phyloP scores from a whole-genome alignment of 768 basidiomycete species.

The Pleurotus sapidus region DNA sequence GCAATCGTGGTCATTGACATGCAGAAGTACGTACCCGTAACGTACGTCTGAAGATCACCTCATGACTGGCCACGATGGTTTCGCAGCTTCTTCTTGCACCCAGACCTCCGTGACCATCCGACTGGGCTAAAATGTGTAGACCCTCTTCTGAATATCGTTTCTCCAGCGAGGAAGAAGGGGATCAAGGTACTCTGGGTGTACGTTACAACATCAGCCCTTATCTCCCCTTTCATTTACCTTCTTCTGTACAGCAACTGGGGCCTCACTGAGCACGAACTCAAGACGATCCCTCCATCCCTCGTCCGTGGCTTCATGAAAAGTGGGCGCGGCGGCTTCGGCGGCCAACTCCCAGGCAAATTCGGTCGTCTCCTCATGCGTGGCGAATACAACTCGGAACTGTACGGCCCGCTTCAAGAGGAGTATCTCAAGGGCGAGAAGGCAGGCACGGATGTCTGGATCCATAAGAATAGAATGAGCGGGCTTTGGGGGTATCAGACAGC shows the following conservation, averaged over 20 bases:
- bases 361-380: slow-evolving; percentile 60
- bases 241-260: slow-evolving; percentile 62
- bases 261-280: slow-evolving; percentile 59
- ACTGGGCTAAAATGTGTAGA: slow-evolving; percentile 57
- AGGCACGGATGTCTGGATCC: slow-evolving; percentile 69
- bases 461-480: slow-evolving; percentile 73
- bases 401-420: slow-evolving; percentile 58
- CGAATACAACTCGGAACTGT: slow-evolving; percentile 55
- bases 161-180: slow-evolving; percentile 43
- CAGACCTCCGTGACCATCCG: slow-evolving; percentile 51
- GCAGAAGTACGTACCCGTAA: slow-evolving; percentile 54
- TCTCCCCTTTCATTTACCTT: background rate
- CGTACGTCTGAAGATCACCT: background rate
- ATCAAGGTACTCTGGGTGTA: slow-evolving; percentile 67
- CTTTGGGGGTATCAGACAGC: slow-evolving; percentile 65
- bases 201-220: slow-evolving; percentile 13
- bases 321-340: slow-evolving; percentile 50
- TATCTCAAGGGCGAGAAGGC: slow-evolving; percentile 47
- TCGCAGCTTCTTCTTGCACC: slow-evolving; percentile 61
- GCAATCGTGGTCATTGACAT: slow-evolving; percentile 70
- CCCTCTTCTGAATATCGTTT: slow-evolving; percentile 47
- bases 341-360: slow-evolving; percentile 48
- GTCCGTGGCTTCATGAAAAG: slow-evolving; percentile 51
- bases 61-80: background rate
- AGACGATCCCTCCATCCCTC: slow-evolving; percentile 59